phyloP scores from a whole-genome alignment of 352 stramenopile species.

The Phytophthora fragariaefolia region DNA sequence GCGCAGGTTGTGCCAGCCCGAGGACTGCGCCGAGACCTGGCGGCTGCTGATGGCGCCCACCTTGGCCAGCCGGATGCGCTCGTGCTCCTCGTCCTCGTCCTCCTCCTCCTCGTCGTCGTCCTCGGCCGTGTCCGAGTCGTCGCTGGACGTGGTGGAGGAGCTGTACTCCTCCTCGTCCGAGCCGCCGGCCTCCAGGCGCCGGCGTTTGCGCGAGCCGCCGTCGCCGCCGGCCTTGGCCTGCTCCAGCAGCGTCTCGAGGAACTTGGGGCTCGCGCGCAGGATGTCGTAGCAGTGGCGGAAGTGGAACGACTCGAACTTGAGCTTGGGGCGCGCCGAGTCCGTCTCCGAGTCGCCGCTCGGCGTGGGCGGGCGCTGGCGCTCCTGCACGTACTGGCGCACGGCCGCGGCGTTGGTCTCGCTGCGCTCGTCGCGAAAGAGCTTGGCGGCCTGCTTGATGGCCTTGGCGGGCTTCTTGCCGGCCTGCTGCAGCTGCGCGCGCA shows the following conservation, averaged over 20 bases:
- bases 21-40: conserved; percentile 3
- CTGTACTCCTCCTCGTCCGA: conserved; percentile 26
- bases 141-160: conserved; percentile 29
- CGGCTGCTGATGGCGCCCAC: conserved; percentile 17
- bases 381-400: conserved; percentile 32
- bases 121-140: conserved; percentile 27
- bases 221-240: conserved; percentile 4
- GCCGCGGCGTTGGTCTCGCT: conserved; percentile 30
- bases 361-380: conserved; percentile 20
- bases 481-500: conserved; percentile 24
- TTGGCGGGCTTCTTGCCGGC: conserved; percentile 26
- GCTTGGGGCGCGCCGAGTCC: conserved; percentile 22
- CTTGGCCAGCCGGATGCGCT: conserved; percentile 9
- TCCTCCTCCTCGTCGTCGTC: conserved; percentile 27
- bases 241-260: conserved; percentile 28
- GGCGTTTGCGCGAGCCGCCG: conserved; percentile 19
- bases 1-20: conserved; percentile 13
- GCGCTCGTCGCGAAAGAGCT: conserved; percentile 31
- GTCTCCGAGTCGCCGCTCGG: conserved; percentile 21
- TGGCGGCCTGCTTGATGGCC: conserved; percentile 25
- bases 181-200: conserved; percentile 9
- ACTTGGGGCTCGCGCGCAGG: conserved; percentile 18
- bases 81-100: conserved; percentile 1
- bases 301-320: conserved; percentile 46
- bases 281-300: conserved; percentile 46